phyloP scores from a whole-genome alignment of 78 protist species.

The Chrysochromulina parva region DNA sequence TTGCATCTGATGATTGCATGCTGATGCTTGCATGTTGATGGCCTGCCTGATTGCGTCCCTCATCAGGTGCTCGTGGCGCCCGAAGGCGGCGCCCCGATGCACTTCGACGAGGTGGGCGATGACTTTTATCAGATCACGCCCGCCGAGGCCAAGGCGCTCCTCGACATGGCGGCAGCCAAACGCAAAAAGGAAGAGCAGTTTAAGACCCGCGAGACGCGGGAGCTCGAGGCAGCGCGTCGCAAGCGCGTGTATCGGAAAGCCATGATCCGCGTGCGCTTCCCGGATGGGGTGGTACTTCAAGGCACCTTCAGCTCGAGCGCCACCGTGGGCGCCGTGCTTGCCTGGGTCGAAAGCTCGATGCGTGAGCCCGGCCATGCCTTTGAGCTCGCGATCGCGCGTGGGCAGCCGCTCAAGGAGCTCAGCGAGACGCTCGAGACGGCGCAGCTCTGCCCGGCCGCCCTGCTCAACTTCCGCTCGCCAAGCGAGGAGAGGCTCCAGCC shows the following conservation, averaged over 20 bases:
- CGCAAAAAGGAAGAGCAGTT: neutral
- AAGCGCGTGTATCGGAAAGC: neutral
- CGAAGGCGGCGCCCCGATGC: too few relatives aligned
- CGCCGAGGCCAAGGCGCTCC: neutral
- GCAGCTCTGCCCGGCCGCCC: neutral
- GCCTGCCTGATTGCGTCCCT: too few relatives aligned
- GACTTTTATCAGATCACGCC: neutral
- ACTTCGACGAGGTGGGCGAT: too few relatives aligned
- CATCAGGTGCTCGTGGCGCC: too few relatives aligned
- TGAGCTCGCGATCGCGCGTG: neutral
- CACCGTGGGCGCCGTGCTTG: neutral
- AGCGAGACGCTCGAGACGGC: neutral
- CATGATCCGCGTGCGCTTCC: neutral
- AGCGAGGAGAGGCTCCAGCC: neutral
- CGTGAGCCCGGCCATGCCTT: neutral
- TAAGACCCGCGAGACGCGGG: neutral
- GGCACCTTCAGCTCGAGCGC: neutral
- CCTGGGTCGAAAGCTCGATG: neutral
- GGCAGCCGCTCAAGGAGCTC: neutral
- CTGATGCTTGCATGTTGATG: too few relatives aligned
- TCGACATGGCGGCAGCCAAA: neutral
- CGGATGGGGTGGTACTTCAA: neutral
- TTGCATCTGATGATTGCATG: too few relatives aligned
- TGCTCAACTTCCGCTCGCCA: neutral
- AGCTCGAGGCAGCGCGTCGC: neutral